Evolutionary conservation across 2,329 filamentous ascomycete species (phyloP), one percentile per base, ranked within the genome.

Genomic region (Phialophora chinensis): DNA sequence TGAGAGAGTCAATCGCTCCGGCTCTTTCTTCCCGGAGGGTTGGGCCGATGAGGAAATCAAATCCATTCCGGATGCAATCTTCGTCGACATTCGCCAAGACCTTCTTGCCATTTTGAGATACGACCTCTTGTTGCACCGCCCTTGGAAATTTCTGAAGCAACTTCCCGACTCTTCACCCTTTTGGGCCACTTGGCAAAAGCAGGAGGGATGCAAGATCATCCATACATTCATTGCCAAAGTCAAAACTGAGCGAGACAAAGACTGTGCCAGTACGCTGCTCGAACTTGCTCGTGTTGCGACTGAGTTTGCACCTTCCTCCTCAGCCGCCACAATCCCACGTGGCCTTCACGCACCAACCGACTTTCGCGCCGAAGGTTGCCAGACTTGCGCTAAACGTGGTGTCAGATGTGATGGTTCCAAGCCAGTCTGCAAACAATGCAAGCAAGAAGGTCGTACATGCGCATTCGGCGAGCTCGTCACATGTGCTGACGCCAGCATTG

Each of bases 101-200:
- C 49, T 64, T 47, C 52, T 70, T n/a, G 60, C 44, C 23, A 47
- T 57, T 23, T 8, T 69, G 53, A 65, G 64, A n/a, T 65, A 49
- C 17, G n/a, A 27, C 10, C 64, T 63, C 23, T 42, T 69, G 52
- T 23, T 31, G 8, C 12, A 49, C 12, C 67, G 62, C 7, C 53
- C 60, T 12, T 29, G 8, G 25, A 31, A n/a, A 12, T n/a, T 69
- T 33, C 25, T 42, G 11, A 42, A 63, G 12, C 44, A 49, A 38
- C 8, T 69, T 11, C 67, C 61, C 0, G 29, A 55, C 8, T 33
- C 52, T 42, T 23, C 42, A 14, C 49, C 57, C n/a, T 65, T 62
- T 31, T 68, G 52, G 56, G 33, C 42, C 14, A 33, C 25, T 10
- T 60, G 20, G 17, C 11, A 60, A 20, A 31, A 35, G 17, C n/a